Conservation (phyloP, 305 asterid species). For the Fraxinus latifolia region DNA sequence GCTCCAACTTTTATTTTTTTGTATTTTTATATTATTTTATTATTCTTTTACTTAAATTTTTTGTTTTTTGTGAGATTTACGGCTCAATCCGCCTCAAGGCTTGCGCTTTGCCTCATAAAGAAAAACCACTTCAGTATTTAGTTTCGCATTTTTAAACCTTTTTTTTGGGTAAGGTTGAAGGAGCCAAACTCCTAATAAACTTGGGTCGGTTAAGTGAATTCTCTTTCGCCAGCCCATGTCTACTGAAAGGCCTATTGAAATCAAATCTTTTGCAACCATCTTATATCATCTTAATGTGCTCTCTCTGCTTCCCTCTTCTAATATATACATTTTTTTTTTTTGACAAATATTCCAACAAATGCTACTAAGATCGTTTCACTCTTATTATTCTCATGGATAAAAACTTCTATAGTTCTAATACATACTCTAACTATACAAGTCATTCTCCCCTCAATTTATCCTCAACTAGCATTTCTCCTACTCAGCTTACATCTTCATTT, state of each 20-base stretch:
- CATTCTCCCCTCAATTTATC: not conserved
- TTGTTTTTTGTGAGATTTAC: too few relatives aligned
- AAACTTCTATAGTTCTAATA: not conserved
- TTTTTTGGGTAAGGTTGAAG: not conserved
- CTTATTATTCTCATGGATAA: not conserved
- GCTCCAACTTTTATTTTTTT: too few relatives aligned
- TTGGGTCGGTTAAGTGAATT: not conserved
- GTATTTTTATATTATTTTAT: too few relatives aligned
- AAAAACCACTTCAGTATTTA: too few relatives aligned
- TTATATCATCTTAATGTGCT: not conserved
- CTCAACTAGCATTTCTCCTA: not conserved
- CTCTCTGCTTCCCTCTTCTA: not conserved
- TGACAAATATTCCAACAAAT: not conserved
- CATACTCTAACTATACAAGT: not conserved
- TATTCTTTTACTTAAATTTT: too few relatives aligned
- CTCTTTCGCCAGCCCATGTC: not conserved
- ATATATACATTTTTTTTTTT: not conserved
- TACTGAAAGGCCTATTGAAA: not conserved
- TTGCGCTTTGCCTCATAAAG: too few relatives aligned
- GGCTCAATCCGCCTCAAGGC: too few relatives aligned
- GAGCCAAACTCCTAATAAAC: slow-evolving; percentile 2
- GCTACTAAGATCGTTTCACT: not conserved
- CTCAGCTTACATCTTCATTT: not conserved
- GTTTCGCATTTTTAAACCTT: too few relatives aligned
- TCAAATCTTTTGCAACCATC: not conserved